phyloP scores from a whole-genome alignment of 1,139 yeast species.

The Magnusiomyces magnusii region DNA sequence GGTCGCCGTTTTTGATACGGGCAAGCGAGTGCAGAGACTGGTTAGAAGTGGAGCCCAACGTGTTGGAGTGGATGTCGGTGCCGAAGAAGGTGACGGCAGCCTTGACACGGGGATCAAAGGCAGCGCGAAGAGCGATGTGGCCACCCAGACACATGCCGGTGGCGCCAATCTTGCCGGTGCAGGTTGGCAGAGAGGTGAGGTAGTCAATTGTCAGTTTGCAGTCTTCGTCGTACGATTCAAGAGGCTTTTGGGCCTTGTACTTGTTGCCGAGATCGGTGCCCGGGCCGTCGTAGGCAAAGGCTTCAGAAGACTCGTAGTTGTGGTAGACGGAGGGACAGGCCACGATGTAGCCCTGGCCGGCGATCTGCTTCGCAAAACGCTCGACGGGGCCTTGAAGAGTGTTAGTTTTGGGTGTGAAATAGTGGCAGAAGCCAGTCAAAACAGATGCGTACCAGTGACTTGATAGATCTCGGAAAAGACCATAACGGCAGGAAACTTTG shows the following conservation, averaged over 20 bases:
- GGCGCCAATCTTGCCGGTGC: slow-evolving; percentile 69
- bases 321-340: slow-evolving; percentile 76
- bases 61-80: slow-evolving; percentile 65
- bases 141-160: slow-evolving; percentile 90
- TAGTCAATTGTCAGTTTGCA: slow-evolving; percentile 57
- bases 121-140: slow-evolving; percentile 68
- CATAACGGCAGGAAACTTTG: slow-evolving; percentile 71
- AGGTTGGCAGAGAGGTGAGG: slow-evolving; percentile 48
- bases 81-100: slow-evolving; percentile 76
- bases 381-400: slow-evolving; percentile 74
- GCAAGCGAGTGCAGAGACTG: slow-evolving; percentile 50
- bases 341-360: slow-evolving; percentile 71
- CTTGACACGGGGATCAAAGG: slow-evolving; percentile 54
- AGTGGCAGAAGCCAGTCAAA: too few species aligned
- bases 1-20: slow-evolving; percentile 42
- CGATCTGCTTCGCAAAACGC: slow-evolving; percentile 69
- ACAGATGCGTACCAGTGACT: slow-evolving; percentile 21
- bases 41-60: slow-evolving; percentile 54
- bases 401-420: too few species aligned
- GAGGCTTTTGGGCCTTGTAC: slow-evolving; percentile 59
- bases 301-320: slow-evolving; percentile 54
- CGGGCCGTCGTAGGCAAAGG: slow-evolving; percentile 60
- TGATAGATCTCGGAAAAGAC: slow-evolving; percentile 79
- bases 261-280: slow-evolving; percentile 73
- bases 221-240: slow-evolving; percentile 73